Conservation (phyloP, 108 stramenopile genomes). For the Skeletonema costatum region DNA sequence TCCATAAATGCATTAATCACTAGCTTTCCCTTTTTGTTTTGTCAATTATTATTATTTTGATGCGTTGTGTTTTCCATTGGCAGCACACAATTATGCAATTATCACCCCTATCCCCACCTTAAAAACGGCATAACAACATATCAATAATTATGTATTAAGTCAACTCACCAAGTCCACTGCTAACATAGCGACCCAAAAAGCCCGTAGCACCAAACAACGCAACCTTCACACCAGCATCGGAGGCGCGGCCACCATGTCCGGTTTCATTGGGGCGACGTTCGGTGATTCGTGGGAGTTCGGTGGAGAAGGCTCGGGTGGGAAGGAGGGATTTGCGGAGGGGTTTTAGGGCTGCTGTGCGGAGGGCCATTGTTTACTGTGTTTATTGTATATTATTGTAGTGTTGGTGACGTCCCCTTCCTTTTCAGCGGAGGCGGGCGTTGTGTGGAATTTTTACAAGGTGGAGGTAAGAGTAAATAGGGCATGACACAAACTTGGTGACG, state of each 20-base stretch:
- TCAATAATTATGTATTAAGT: too few relatives aligned
- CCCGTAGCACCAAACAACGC: constrained; percentile 94
- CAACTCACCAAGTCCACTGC: constrained; percentile 69
- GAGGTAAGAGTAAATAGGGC: too few relatives aligned
- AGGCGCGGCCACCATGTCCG: constrained; percentile 73
- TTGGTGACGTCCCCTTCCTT: not conserved
- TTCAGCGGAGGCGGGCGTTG: too few relatives aligned
- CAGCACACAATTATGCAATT: too few relatives aligned
- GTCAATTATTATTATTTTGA: too few relatives aligned
- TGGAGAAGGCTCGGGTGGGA: not conserved
- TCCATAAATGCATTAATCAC: constrained; percentile 47
- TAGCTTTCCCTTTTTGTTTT: not conserved
- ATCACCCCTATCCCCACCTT: too few relatives aligned
- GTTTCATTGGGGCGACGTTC: constrained; percentile 64
- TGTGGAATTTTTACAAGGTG: too few relatives aligned
- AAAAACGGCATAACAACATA: too few relatives aligned
- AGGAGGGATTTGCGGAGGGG: not conserved
- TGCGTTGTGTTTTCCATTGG: too few relatives aligned
- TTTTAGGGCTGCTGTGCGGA: not conserved
- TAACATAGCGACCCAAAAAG: constrained; percentile 93
- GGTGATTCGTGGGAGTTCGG: constrained; percentile 52
- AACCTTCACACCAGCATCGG: constrained; percentile 78
- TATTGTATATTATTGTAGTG: too few relatives aligned
- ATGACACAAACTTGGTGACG: too few relatives aligned
- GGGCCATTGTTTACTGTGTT: not conserved